Evolutionary conservation across 306 rosid genomes (phyloP).

Genomic region (Sicyos baderoa): DNA sequence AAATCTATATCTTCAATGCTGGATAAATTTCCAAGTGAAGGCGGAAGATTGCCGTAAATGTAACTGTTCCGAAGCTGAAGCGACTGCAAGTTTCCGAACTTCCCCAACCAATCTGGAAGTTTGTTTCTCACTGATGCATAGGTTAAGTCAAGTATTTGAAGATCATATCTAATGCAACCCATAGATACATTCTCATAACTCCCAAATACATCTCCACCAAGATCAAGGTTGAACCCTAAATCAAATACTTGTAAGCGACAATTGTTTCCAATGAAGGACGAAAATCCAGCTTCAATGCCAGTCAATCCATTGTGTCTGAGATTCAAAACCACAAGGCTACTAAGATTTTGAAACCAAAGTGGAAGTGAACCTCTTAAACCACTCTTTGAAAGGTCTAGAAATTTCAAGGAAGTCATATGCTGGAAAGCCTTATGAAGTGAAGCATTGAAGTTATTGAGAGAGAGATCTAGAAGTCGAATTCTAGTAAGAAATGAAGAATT

Average conservation of each 20-base stretch:
- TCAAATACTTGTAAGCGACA: neutral
- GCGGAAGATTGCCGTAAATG: neutral
- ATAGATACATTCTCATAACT: neutral
- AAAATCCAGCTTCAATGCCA: neutral
- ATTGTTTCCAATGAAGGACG: neutral
- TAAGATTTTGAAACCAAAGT: too few relatives aligned
- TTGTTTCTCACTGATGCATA: neutral
- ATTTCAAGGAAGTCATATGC: constrained; percentile 7
- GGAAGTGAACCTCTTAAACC: too few relatives aligned
- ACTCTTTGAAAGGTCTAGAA: constrained; percentile 13
- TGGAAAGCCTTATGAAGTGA: neutral
- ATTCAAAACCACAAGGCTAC: too few relatives aligned
- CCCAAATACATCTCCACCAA: neutral
- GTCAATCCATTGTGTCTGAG: neutral
- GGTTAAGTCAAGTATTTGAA: neutral
- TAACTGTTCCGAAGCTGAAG: neutral
- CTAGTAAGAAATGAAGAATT: constrained; percentile 15
- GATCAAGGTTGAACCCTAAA: neutral
- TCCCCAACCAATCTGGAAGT: constrained; percentile 2
- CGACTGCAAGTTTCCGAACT: neutral
- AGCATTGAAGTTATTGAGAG: neutral
- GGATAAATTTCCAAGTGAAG: neutral
- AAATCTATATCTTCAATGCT: neutral
- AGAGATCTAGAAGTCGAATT: neutral
- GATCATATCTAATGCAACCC: neutral